Base-by-base conservation (phyloP, 345 rosid genomes). In the Chamaenerion angustifolium region DNA sequence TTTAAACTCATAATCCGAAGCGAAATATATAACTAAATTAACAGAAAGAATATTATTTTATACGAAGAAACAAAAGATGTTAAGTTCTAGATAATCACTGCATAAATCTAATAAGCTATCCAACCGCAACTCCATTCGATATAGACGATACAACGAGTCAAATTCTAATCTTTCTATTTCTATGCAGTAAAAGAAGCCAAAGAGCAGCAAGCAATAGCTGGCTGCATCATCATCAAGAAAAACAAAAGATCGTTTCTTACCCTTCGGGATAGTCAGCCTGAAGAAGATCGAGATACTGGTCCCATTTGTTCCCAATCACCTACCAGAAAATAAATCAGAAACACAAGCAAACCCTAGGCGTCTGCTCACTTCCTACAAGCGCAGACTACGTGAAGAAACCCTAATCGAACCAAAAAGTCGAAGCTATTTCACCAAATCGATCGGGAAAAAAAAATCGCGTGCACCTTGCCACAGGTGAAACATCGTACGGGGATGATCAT, bases 231-330 rank as follows among this genome's bases (percentile, higher is more conserved):
- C 8, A 7, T 31, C 4, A 31, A 31, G 37, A 31, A 31, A 1
- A 4, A 31, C 8, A 7, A 31, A 31, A 31, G 37, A 3, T 2
- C 3, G 42, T 23, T 4, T 14, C 57, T 64, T 23, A 82, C 92
- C 87, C 87, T 73, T 82, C 87, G 1, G 73, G 61, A 60, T 82
- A 79, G 55, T 79, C 83, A 1, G 84, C 83, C 66, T 82, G 84
- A 18, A 82, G 83, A 54, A 82, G 86, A 52, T 82, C 92, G 16
- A 82, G 83, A 57, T 82, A 82, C 8, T 76, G 65, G 42, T 79
- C 87, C 87, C 92, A 82, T 64, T 79, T 82, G 75, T 82, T 79
- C 42, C 92, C 87, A 41, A 82, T 79, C 57, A 82, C 92, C 92
- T 82, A 19, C 52, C 27, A 8, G 23, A 27, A 3, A 14, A 21